Base-by-base conservation (phyloP, 345 rosid species). In the Populus euphratica region DNA sequence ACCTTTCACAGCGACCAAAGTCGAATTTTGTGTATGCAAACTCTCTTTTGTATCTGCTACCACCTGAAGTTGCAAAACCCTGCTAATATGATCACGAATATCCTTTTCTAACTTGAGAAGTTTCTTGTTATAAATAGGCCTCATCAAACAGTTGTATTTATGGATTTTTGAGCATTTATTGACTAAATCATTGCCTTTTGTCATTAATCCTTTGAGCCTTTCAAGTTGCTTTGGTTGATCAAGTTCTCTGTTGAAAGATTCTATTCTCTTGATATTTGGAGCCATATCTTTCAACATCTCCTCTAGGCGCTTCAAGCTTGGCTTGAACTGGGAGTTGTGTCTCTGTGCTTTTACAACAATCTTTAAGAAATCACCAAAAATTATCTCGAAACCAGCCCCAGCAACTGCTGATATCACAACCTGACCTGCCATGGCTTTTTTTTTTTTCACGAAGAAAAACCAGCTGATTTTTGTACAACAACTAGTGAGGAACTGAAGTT, bases 161-260 rank as follows among this genome's bases (percentile, higher is more conserved):
- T 25, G 29, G 66, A 73, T 52, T 39, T 23, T 77, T 23, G 75
- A 61, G 17, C 81, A 77, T 56, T 77, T 54, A 0, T 0, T 5
- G 12, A 77, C 84, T 8, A 81, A 61, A 5, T 14, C 56, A 10
- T 62, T 43, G 10, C 81, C 84, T 11, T 63, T 9, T 20, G 13
- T 36, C 12, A 77, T 17, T n/a, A 74, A 39, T 3, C 41, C 81
- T 31, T 14, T 17, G 1, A 81, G 71, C 72, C n/a, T 14, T 11
- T 63, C 17, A 0, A 62, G 63, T 43, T 77, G 78, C 1, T 63
- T 54, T 0, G 76, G 75, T 17, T 78, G 71, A 68, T 81, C 84
- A 5, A 62, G 64, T 21, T 73, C 73, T 39, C 0, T 5, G 62
- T 77, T 81, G 66, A 65, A 49, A 2, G 47, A 0, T 6, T 72